Conservation (phyloP, 1,284 basidiomycete genomes). For the Phlebopus sp. region DNA sequence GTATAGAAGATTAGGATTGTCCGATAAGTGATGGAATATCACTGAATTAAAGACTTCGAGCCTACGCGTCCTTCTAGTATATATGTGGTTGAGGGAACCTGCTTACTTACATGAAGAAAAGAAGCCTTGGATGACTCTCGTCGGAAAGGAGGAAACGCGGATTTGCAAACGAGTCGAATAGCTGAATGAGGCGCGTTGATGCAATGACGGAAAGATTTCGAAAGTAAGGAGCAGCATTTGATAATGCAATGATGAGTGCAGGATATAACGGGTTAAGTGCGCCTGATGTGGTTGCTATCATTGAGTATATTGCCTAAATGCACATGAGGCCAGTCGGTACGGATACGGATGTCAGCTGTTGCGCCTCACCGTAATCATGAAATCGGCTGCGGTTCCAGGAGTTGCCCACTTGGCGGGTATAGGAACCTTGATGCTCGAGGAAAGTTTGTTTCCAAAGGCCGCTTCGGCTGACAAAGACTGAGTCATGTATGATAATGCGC, state of each 20-base stretch:
- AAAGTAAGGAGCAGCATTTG: slow-evolving; percentile 86
- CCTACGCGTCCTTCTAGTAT: slow-evolving; percentile 40
- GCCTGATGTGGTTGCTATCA: slow-evolving; percentile 86
- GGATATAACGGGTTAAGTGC: slow-evolving; percentile 83
- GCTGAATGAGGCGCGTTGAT: slow-evolving; percentile 79
- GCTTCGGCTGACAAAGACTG: slow-evolving; percentile 88
- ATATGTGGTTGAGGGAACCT: neutral
- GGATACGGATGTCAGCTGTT: neutral
- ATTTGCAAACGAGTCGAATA: slow-evolving; percentile 87
- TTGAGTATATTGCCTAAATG: slow-evolving; percentile 77
- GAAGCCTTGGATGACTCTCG: slow-evolving; percentile 87
- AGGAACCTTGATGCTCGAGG: slow-evolving; percentile 57
- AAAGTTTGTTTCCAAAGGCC: slow-evolving; percentile 69
- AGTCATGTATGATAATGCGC: slow-evolving; percentile 87
- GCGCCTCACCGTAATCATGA: slow-evolving; percentile 75
- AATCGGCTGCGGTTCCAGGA: slow-evolving; percentile 77
- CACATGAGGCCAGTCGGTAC: slow-evolving; percentile 9
- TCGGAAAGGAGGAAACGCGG: slow-evolving; percentile 89
- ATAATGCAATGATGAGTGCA: slow-evolving; percentile 85
- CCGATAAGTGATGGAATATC: slow-evolving; percentile 64
- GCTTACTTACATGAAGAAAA: slow-evolving; percentile 77
- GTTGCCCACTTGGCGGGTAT: slow-evolving; percentile 75
- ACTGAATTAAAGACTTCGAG: slow-evolving; percentile 90
- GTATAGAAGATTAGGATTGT: slow-evolving; percentile 89
- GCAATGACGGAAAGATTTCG: slow-evolving; percentile 79